A percentile compares a stretch with the other conserved stretches of the same genome.
Conservation (phyloP, 805 yeast species). For the Sungouiozyma ichnusensis region DNA sequence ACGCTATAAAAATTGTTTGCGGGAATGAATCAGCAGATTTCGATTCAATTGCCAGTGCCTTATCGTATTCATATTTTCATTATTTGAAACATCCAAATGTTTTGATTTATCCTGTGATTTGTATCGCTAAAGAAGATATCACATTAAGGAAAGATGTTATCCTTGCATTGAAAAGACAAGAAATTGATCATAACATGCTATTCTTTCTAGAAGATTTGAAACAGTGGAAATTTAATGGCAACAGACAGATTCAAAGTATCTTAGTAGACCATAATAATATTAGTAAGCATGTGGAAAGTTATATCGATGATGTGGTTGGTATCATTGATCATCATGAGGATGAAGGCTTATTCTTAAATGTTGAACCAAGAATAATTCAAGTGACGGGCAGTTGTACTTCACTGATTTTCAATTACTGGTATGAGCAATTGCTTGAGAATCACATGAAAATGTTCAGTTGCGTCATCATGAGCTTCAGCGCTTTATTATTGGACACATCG, state of each 20-base stretch:
- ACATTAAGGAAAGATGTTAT: slow-evolving; percentile 60
- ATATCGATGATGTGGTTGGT: slow-evolving; percentile 35
- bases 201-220: slow-evolving; percentile 59
- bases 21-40: slow-evolving; percentile 87
- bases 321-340: slow-evolving; percentile 89
- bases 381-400: slow-evolving; percentile 73
- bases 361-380: slow-evolving; percentile 51
- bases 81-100: slow-evolving; percentile 19
- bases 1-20: slow-evolving; percentile 9
- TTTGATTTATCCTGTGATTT: slow-evolving; percentile 57
- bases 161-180: slow-evolving; percentile 37
- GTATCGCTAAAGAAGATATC: slow-evolving; percentile 59
- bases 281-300: slow-evolving; percentile 36
- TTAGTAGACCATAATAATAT: slow-evolving; percentile 78
- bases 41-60: slow-evolving; percentile 76
- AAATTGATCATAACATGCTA: slow-evolving; percentile 33
- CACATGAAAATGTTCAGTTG: slow-evolving; percentile 25
- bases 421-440: slow-evolving; percentile 12
- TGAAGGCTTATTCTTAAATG: slow-evolving; percentile 38
- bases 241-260: slow-evolving; percentile 32
- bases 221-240: slow-evolving; percentile 5
- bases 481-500: slow-evolving; percentile 68
- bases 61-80: slow-evolving; percentile 55
- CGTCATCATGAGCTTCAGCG: slow-evolving; percentile 46
- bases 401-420: slow-evolving; percentile 59